Evolutionary conservation across 257 asterid species (phyloP).

Genomic region (Galeopsis tetrahit): DNA sequence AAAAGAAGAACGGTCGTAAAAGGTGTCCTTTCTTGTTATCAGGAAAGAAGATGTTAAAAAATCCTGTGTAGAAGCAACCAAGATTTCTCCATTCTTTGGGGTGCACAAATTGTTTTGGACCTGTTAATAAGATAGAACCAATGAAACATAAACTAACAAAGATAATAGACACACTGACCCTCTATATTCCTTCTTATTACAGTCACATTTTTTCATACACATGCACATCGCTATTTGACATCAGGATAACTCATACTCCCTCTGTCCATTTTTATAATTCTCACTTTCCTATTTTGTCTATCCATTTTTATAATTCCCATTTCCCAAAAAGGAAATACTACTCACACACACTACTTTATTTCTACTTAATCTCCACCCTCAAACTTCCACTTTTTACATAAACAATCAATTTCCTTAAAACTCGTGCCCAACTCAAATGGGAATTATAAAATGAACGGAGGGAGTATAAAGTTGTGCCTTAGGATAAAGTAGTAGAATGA

Average conservation of each 20-base stretch:
- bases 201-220: slow-evolving; percentile 5
- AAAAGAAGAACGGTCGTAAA: slow-evolving; percentile 90
- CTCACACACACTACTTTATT: no score
- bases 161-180: slow-evolving; percentile 8
- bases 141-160: slow-evolving; percentile 13
- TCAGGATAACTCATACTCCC: background rate
- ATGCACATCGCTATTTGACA: slow-evolving; percentile 1
- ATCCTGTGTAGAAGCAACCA: slow-evolving; percentile 99
- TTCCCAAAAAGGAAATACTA: no score
- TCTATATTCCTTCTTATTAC: slow-evolving; percentile 11
- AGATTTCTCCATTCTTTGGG: slow-evolving; percentile 96
- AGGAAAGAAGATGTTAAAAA: slow-evolving; percentile 95
- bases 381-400: no score
- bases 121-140: slow-evolving; percentile 45
- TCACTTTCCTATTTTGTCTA: no score
- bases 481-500: background rate
- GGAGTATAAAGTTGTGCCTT: background rate
- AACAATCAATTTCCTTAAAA: no score
- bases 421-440: no score
- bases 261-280: no score
- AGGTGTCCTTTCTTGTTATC: slow-evolving; percentile 95
- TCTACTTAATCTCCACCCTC: no score
- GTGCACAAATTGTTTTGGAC: slow-evolving; percentile 98
- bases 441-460: no score
- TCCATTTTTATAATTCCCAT: no score